These are phyloP conservation scores for Hyaloperonospora brassicae DNA, from an alignment of 352 stramenopile species.

Conservation along the genomic window DNA sequence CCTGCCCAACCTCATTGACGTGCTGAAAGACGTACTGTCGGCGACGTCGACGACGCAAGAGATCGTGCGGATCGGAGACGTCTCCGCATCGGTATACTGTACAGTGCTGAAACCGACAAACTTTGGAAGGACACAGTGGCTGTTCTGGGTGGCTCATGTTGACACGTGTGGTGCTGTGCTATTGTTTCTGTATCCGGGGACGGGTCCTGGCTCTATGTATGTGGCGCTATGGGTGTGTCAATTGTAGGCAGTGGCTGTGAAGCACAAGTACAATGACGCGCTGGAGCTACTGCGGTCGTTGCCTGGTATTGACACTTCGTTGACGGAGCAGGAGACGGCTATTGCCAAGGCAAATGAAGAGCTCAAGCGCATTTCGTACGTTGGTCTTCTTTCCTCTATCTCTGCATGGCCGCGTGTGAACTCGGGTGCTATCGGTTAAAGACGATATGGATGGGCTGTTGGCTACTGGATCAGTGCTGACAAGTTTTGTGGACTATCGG, in stretches of 20 bases:
- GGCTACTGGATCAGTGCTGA: constrained; percentile 2
- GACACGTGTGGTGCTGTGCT: neutral
- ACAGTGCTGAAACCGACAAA: neutral
- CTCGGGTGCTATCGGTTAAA: too few relatives aligned
- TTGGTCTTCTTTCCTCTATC: neutral
- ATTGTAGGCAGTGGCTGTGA: constrained; percentile 56
- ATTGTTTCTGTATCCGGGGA: neutral
- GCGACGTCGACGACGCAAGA: constrained; percentile 58
- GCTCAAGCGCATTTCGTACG: constrained; percentile 70
- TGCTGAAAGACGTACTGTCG: constrained; percentile 77
- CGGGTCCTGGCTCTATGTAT: neutral
- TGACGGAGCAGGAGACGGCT: constrained; percentile 66
- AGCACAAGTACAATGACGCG: constrained; percentile 66
- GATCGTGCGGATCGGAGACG: constrained; percentile 66
- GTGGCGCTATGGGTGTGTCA: too few relatives aligned
- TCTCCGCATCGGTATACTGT: constrained; percentile 56
- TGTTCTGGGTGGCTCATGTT: neutral
- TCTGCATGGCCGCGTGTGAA: too few relatives aligned
- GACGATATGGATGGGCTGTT: too few relatives aligned
- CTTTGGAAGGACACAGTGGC: too few relatives aligned
- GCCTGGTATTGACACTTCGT: constrained; percentile 63
- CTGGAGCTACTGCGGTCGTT: constrained; percentile 61
- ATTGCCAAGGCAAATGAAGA: constrained; percentile 63
- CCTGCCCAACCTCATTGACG: constrained; percentile 75
- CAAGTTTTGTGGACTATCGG: constrained; percentile 1